Evolutionary conservation across 2,329 filamentous ascomycete species (phyloP), one percentile per base, ranked within the genome.

Genomic region (Cladosporium sp.): DNA sequence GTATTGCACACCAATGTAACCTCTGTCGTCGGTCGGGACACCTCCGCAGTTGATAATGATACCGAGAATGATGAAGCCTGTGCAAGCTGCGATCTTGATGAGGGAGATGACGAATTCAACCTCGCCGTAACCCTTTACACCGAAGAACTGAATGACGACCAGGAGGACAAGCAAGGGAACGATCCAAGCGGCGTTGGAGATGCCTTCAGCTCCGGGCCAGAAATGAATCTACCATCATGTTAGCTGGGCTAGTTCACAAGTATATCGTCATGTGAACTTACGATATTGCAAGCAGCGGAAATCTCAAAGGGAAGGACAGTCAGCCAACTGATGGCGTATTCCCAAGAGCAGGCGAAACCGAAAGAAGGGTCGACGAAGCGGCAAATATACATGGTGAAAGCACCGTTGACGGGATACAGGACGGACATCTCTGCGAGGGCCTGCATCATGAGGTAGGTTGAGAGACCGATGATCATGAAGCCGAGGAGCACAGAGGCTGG

Each of bases 61-160:
- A 47, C 80, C 83, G 42, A 86, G 73, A 62, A 87, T 77, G 66
- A 87, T 86, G 69, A 87, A 86, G 6, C 83, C 83, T 13, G 80
- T 73, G 65, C 80, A 79, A 37, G 83, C 65, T 19, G 59, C 36
- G n/a, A 70, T 59, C 58, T 70, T 70, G 56, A 70, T 58, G 15
- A 67, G 34, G 2, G 64, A 57, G 28, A 65, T 61, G 60, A 65
- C 66, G 52, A 67, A 67, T 32, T 67, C 65, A 45, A 66, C 52
- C 56, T 67, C 65, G 15, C 63, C 65, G 45, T 67, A 67, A 36
- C 65, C 65, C 88, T 89, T 60, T 62, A 97, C 88, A 53, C 91
- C 91, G 67, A 93, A 94, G 63, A 96, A 73, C 70, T 97, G 96
- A 74, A 97, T 96, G 34, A 74, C 65, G 47, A 96, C 80, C 64